Evolutionary conservation across 1,284 basidiomycete genomes (phyloP).

Genomic region (Cystobasidium sp.): DNA sequence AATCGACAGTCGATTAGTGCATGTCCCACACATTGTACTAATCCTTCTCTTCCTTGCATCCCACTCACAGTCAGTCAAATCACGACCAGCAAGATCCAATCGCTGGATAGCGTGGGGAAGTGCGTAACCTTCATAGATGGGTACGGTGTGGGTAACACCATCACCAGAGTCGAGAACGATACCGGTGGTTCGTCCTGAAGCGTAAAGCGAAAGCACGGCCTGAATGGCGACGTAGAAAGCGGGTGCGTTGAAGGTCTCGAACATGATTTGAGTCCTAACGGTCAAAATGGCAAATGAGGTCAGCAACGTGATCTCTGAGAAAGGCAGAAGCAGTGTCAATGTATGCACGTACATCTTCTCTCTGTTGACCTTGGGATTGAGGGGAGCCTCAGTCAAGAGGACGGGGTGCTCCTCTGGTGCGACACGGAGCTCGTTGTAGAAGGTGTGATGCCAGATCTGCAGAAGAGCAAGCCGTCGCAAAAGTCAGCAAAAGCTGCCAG

Average conservation of each 20-base stretch:
- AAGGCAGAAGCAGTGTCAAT: not conserved
- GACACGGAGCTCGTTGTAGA: slow-evolving; percentile 62
- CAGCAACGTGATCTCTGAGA: not conserved
- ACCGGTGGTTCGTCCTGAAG: slow-evolving; percentile 89
- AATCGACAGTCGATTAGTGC: too few relatives aligned
- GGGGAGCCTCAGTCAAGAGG: slow-evolving; percentile 89
- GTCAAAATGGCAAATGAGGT: not conserved
- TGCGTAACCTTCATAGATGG: slow-evolving; percentile 94
- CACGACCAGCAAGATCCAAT: slow-evolving; percentile 93
- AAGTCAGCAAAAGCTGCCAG: not conserved
- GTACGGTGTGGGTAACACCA: slow-evolving; percentile 90
- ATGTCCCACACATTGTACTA: too few relatives aligned
- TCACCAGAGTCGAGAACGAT: slow-evolving; percentile 93
- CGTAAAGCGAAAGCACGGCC: slow-evolving; percentile 89
- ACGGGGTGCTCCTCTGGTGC: slow-evolving; percentile 85
- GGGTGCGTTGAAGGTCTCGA: slow-evolving; percentile 93
- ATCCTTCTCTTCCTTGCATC: not conserved
- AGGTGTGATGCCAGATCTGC: slow-evolving; percentile 72
- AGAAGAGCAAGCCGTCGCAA: not conserved
- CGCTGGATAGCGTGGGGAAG: slow-evolving; percentile 92
- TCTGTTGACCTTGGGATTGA: slow-evolving; percentile 92
- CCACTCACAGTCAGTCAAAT: slow-evolving; percentile 68
- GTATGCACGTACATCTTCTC: slow-evolving; percentile 73
- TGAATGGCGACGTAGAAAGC: slow-evolving; percentile 94
- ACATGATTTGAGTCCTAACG: slow-evolving; percentile 82